These are phyloP conservation scores for Phytophthora pini DNA, from an alignment of 352 stramenopile genomes.

Conservation along the genomic window DNA sequence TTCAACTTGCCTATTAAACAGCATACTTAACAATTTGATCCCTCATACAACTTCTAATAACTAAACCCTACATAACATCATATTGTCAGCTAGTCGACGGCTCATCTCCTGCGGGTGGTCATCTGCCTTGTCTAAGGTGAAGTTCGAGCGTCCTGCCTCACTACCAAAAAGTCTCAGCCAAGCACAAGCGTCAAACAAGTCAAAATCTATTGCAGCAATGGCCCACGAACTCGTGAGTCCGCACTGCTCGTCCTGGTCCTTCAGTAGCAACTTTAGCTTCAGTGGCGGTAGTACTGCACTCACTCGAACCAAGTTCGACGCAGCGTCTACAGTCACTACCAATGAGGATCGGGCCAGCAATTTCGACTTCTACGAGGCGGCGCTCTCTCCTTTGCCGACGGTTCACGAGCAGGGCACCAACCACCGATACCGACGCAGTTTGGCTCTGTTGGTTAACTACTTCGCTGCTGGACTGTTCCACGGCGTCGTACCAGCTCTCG, in stretches of 20 bases:
- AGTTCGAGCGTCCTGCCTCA: conserved; percentile 18
- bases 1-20: conserved; percentile 19
- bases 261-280: conserved; percentile 32
- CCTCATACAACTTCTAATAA: not conserved
- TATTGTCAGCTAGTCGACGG: conserved; percentile 26
- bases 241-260: conserved; percentile 38
- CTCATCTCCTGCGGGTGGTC: conserved; percentile 17
- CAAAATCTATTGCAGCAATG: conserved; percentile 12
- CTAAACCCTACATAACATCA: not conserved
- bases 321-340: conserved; percentile 33
- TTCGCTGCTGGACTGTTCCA: conserved; percentile 76
- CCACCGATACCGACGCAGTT: conserved; percentile 23
- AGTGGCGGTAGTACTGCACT: conserved; percentile 2
- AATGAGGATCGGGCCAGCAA: conserved; percentile 16
- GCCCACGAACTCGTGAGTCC: conserved; percentile 38
- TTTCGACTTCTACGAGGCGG: conserved; percentile 21
- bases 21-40: conserved; percentile 1
- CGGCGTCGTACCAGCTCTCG: conserved; percentile 64
- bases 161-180: conserved; percentile 19
- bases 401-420: conserved; percentile 12
- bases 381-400: conserved; percentile 16
- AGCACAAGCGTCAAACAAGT: conserved; percentile 10
- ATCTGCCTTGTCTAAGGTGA: conserved; percentile 13
- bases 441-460: conserved; percentile 71
- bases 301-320: conserved; percentile 24